Conservation (phyloP, 805 yeast genomes). For the Grigorovia yakushimaensis region DNA sequence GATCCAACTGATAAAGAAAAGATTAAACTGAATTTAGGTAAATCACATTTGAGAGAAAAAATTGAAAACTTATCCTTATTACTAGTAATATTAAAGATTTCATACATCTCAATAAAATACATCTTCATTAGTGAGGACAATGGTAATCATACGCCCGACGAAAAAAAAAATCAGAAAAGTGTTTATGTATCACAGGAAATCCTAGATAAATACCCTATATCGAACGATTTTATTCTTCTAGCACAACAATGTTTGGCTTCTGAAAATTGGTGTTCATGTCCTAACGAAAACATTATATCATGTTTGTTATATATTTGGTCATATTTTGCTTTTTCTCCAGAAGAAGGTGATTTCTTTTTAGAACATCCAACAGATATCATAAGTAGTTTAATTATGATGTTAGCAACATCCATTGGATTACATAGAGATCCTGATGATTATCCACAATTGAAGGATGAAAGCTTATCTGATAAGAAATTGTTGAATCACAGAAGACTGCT, state of each 20-base stretch:
- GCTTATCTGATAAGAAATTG: constrained; percentile 13
- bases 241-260: constrained; percentile 22
- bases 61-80: constrained; percentile 21
- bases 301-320: constrained; percentile 28
- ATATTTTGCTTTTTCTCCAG: constrained; percentile 27
- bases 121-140: constrained; percentile 2
- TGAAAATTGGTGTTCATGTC: constrained; percentile 24
- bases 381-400: constrained; percentile 21
- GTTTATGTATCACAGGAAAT: constrained; percentile 10
- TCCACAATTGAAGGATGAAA: constrained; percentile 15
- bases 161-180: neutral
- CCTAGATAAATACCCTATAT: constrained; percentile 18
- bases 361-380: constrained; percentile 29
- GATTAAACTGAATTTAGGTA: constrained; percentile 19
- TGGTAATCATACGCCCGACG: neutral
- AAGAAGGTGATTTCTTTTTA: constrained; percentile 27
- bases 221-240: constrained; percentile 19
- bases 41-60: constrained; percentile 20
- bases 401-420: constrained; percentile 26
- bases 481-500: constrained; percentile 24
- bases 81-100: constrained; percentile 20
- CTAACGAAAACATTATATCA: constrained; percentile 25
- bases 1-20: constrained; percentile 14
- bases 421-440: constrained; percentile 27
- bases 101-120: constrained; percentile 20